Evolutionary conservation across 345 rosid genomes (phyloP).

Genomic region (Cochlearia excelsa): DNA sequence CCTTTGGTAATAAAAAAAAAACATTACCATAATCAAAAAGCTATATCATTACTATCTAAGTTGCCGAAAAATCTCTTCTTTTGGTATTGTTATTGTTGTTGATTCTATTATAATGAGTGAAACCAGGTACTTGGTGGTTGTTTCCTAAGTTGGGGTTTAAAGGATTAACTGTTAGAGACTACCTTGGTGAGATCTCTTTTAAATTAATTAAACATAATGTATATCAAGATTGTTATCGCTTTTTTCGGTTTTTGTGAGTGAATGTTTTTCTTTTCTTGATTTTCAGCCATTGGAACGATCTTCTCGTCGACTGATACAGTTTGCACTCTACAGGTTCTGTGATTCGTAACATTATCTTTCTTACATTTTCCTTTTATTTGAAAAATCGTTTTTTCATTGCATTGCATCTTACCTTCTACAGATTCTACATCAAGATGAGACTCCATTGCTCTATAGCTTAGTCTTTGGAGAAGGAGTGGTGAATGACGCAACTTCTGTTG

Average conservation of each 20-base stretch:
- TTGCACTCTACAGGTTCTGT: constrained; percentile 79
- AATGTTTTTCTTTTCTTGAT: constrained; percentile 24
- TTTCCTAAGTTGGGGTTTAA: constrained; percentile 62
- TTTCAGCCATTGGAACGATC: constrained; percentile 78
- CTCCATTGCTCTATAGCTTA: constrained; percentile 75
- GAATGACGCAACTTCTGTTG: constrained; percentile 89
- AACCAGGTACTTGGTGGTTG: constrained; percentile 75
- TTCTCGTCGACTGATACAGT: constrained; percentile 93
- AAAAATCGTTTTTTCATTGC: background rate
- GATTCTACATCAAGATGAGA: constrained; percentile 93
- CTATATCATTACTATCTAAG: background rate
- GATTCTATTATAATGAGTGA: constrained; percentile 13
- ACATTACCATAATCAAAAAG: too few species aligned
- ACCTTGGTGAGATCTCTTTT: constrained; percentile 54
- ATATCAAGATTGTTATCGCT: too few species aligned
- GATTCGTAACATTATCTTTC: too few species aligned
- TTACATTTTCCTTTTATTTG: background rate
- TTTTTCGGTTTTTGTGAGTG: background rate
- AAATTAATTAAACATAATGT: too few species aligned
- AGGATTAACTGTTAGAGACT: constrained; percentile 57
- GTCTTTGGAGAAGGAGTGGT: constrained; percentile 97
- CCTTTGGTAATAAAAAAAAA: constrained; percentile 46
- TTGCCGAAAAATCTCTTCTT: background rate
- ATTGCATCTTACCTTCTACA: constrained; percentile 21
- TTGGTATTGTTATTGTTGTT: too few species aligned